Evolutionary conservation across 2,329 filamentous ascomycete species (phyloP).

Genomic region (Biscogniauxia marginata): DNA sequence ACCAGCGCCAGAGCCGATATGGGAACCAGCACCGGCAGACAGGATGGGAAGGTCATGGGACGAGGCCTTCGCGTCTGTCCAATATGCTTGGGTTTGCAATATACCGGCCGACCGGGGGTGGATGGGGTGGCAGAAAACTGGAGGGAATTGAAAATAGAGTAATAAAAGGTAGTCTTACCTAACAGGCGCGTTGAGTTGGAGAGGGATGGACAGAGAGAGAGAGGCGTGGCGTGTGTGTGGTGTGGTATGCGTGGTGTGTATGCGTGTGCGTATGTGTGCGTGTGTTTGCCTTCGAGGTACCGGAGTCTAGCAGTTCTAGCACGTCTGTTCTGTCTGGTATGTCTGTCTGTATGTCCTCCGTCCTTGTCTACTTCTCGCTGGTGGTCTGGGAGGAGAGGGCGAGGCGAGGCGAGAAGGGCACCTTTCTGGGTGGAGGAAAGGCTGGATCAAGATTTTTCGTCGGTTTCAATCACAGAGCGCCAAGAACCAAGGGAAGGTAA

Average conservation of each 20-base stretch:
- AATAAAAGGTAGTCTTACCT: constrained; percentile 26
- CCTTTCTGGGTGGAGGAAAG: neutral
- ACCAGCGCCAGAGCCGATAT: constrained; percentile 16
- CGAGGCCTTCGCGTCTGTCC: constrained; percentile 22
- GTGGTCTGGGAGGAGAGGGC: constrained; percentile 21
- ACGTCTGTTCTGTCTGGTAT: neutral
- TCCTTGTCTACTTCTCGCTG: constrained; percentile 3
- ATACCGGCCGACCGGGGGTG: constrained; percentile 12
- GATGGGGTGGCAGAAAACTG: constrained; percentile 11
- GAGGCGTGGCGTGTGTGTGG: constrained; percentile 6
- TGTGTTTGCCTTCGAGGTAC: neutral
- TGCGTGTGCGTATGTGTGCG: neutral
- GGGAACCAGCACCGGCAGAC: constrained; percentile 2
- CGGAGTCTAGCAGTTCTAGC: neutral
- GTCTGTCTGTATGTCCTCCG: constrained; percentile 4
- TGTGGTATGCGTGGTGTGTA: neutral
- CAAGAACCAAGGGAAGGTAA: neutral
- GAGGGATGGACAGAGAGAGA: constrained; percentile 20
- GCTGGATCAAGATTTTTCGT: neutral
- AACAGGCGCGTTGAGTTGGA: constrained; percentile 24
- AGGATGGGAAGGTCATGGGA: constrained; percentile 27
- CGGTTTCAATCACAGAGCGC: neutral
- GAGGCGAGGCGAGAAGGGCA: constrained; percentile 8
- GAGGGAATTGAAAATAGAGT: constrained; percentile 15
- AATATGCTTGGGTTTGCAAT: constrained; percentile 20